Conservation (phyloP, 192 early-diverging fungal genomes). For the Entomortierella beljakovae region DNA sequence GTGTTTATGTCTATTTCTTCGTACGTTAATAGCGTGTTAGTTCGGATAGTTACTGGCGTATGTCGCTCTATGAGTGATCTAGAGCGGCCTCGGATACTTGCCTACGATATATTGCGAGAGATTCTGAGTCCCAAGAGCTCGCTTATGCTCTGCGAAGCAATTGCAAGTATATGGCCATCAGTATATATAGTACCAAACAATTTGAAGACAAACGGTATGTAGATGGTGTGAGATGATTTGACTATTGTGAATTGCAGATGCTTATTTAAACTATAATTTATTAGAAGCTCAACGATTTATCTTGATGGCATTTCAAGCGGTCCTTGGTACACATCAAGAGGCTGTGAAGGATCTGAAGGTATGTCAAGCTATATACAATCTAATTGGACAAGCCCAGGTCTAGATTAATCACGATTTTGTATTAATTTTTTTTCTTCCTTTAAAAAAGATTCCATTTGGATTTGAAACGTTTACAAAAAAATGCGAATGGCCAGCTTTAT, state of each 20-base stretch:
- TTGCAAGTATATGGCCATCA: conserved; percentile 38
- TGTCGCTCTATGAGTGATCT: background rate
- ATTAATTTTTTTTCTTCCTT: no score
- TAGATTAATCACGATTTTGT: background rate
- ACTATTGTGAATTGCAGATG: background rate
- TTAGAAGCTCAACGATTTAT: conserved; percentile 13
- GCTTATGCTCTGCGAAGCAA: conserved; percentile 26
- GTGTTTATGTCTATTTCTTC: background rate
- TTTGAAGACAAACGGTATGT: conserved; percentile 2
- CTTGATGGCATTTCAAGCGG: conserved; percentile 18
- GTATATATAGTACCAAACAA: conserved; percentile 6
- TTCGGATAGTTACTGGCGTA: conserved; percentile 20
- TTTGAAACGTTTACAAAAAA: conserved; percentile 21
- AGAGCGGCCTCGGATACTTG: conserved; percentile 6
- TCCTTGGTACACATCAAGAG: conserved; percentile 26
- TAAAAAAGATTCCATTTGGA: conserved; percentile 22
- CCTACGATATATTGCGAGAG: conserved; percentile 28
- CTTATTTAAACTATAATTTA: background rate
- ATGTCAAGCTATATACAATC: background rate
- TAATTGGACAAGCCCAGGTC: background rate
- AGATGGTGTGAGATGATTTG: background rate
- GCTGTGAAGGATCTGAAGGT: background rate
- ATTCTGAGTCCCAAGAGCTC: conserved; percentile 6
- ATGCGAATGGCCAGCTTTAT: conserved; percentile 22
- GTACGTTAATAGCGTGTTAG: conserved; percentile 14